These are phyloP conservation scores for Paracorniculantispora psalliotae DNA, from an alignment of 2,329 filamentous ascomycete genomes.

Conservation along the genomic window DNA sequence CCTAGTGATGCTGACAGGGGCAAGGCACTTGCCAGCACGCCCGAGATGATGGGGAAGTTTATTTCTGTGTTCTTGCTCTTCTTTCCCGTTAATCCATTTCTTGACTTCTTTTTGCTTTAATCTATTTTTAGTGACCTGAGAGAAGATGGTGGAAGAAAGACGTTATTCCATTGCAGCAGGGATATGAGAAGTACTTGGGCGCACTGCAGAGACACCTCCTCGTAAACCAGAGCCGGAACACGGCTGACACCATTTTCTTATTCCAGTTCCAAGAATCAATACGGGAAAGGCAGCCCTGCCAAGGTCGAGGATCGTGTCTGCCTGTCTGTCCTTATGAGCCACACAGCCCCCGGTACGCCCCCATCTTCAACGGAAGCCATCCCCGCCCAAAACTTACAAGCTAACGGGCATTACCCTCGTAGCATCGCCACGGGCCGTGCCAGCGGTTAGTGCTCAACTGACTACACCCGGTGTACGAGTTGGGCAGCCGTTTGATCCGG, in stretches of 20 bases:
- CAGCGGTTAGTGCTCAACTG: not conserved
- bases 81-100: too few relatives aligned
- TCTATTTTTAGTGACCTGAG: not conserved
- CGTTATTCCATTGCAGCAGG: not conserved
- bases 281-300: not conserved
- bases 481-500: not conserved
- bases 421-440: not conserved
- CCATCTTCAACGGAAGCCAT: not conserved
- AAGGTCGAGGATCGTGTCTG: not conserved
- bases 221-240: too few relatives aligned
- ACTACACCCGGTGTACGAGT: not conserved
- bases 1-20: conserved; percentile 1
- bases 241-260: not conserved
- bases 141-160: not conserved
- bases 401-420: not conserved
- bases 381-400: not conserved
- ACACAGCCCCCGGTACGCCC: not conserved
- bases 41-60: not conserved
- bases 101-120: too few relatives aligned
- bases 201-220: too few relatives aligned
- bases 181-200: too few relatives aligned
- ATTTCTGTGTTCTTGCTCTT: too few relatives aligned
- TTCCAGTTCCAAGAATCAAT: not conserved
- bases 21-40: not conserved
- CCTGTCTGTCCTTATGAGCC: not conserved